Evolutionary conservation across 192 early-diverging fungal species (phyloP), one percentile per base, ranked within the genome.

Genomic region (Coemansia asiatica): DNA sequence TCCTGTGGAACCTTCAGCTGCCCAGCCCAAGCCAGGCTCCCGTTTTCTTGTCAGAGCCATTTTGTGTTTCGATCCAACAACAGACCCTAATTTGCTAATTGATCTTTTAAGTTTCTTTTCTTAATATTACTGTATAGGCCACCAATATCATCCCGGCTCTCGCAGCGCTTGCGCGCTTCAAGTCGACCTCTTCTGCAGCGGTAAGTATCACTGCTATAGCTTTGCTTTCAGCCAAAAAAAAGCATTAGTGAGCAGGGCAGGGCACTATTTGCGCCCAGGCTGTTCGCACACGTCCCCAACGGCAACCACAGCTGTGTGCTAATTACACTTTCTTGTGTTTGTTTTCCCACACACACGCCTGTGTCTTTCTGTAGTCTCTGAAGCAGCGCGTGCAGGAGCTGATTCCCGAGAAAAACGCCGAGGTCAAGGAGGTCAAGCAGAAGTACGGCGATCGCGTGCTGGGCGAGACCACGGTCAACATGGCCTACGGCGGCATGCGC

Each of bases 401-500:
- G 68, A 94, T 97, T 73, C 97, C 97, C 60, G 87, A 91, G 74
- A 96, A 94, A 89, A 90, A 89, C 80, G 95, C 90, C 38, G 92
- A 98, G 85, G 90, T 96, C 71, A 97, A 98, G 89, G 87, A 89
- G 47, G 84, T 97, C 83, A 92, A 93, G 82, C 86, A 90, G 72
- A 91, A 95, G 87, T 88, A 92, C 68, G 97, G 97, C 56, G 80
- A 74, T 71, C 90, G 94, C 85, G 89, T 91, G 58, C 85, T 98
- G 49, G 97, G 97, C 66, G 88, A 94, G 76, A 92, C 90, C 68
- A 97, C 97, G 29, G 94, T 98, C 69, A 95, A 98, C 83, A 96
- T 96, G 92, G 80, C 80, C 33, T 97, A 97, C 81, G 96, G 96
- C 71, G 96, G 97, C 75, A 98, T 98, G 95, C 91, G 97, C 81